Conservation (phyloP, 371 early-diverging fungal genomes). For the Nematocida sp. region DNA sequence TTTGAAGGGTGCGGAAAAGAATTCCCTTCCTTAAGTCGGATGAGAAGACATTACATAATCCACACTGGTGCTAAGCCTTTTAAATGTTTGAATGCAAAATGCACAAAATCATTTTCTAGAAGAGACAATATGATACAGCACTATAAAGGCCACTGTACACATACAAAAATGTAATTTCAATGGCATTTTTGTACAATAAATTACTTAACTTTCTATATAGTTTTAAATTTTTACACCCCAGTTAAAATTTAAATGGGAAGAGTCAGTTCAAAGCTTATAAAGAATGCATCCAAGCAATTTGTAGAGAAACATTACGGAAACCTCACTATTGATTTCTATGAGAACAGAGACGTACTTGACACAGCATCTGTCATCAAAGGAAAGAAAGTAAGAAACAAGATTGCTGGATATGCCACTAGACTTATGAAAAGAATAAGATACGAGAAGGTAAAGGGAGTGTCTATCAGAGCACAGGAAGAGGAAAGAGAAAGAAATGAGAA, state of each 20-base stretch:
- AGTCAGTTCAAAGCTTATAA: slow-evolving; percentile 89
- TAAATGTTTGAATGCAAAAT: slow-evolving; percentile 69
- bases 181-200: slow-evolving; percentile 19
- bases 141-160: slow-evolving; percentile 68
- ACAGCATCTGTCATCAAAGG: slow-evolving; percentile 94
- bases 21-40: slow-evolving; percentile 69
- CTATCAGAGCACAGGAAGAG: slow-evolving; percentile 98
- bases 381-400: slow-evolving; percentile 99
- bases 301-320: slow-evolving; percentile 99
- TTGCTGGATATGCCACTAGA: slow-evolving; percentile 99
- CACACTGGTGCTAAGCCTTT: slow-evolving; percentile 71
- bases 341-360: slow-evolving; percentile 95
- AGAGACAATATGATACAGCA: slow-evolving; percentile 72
- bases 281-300: slow-evolving; percentile 96
- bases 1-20: slow-evolving; percentile 63
- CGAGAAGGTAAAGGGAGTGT: slow-evolving; percentile 97
- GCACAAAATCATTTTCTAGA: slow-evolving; percentile 69
- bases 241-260: slow-evolving; percentile 61
- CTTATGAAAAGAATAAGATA: slow-evolving; percentile 98
- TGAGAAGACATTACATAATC: slow-evolving; percentile 70
- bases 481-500: slow-evolving; percentile 99
- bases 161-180: slow-evolving; percentile 10
- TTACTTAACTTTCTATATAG: slow-evolving; percentile 1
- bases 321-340: slow-evolving; percentile 97
- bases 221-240: slow-evolving; percentile 59